A percentile compares a stretch with the other conserved stretches of the same genome.
Conservation (phyloP, 495 filamentous ascomycete genomes). For the Aspergillus leporis region DNA sequence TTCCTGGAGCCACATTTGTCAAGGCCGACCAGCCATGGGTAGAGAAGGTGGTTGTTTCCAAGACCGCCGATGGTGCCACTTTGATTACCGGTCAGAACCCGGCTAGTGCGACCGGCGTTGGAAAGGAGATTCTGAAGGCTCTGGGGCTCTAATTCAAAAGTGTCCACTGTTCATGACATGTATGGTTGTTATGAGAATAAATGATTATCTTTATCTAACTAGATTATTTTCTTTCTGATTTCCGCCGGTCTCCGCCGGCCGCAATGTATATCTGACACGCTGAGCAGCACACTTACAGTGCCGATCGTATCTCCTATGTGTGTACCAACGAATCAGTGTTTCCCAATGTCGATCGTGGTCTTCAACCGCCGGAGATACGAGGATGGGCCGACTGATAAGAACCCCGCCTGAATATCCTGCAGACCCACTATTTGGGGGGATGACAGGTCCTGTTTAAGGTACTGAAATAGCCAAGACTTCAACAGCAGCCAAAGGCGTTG, state of each 20-base stretch:
- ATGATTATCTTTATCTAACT: neutral
- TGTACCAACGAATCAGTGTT: neutral
- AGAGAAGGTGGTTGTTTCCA: constrained; percentile 59
- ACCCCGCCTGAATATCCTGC: neutral
- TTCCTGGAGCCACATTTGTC: constrained; percentile 54
- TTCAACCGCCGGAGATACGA: neutral
- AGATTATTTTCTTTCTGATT: neutral
- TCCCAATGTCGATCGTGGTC: neutral
- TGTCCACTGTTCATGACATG: neutral
- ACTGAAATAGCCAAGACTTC: neutral
- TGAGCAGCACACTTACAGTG: neutral
- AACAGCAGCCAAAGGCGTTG: neutral
- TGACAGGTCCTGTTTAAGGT: neutral
- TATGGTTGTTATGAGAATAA: constrained; percentile 1
- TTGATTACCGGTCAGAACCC: constrained; percentile 80
- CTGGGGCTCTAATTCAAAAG: constrained; percentile 25
- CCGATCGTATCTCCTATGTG: neutral
- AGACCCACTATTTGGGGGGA: neutral
- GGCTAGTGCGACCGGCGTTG: constrained; percentile 59
- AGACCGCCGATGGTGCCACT: constrained; percentile 38
- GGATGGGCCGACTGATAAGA: neutral
- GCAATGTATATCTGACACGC: neutral
- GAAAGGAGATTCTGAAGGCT: constrained; percentile 47
- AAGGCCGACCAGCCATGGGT: constrained; percentile 61
- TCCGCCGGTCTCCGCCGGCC: neutral